Evolutionary conservation across 2,329 filamentous ascomycete species (phyloP), one percentile per base, ranked within the genome.

Genomic region (Talaromyces sp.): DNA sequence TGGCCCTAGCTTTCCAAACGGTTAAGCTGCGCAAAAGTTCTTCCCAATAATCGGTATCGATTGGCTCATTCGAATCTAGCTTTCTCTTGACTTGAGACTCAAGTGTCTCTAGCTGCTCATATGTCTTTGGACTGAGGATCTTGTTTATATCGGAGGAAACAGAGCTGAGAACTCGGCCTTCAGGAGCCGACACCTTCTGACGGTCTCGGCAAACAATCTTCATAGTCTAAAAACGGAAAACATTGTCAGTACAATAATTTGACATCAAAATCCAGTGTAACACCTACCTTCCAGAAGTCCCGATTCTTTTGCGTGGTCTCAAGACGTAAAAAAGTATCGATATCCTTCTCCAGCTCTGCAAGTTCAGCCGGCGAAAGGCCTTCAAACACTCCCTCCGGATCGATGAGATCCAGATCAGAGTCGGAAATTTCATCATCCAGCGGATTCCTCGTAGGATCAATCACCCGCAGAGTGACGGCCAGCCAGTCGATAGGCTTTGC

Each of bases 1-100:
- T 92, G 2, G 92, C 92, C 73, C 91, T 92, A 36, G 95, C 92
- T 78, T 98, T 98, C 87, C 91, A 97, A 1, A 96, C 87, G 7
- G 90, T 82, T 65, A 99, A 80, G 71, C 88, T 96, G 66, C 88
- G 88, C 64, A 99, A 81, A 17, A 99, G 81, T 72, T 96, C 91
- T 72, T 96, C 92, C 95, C 95, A 99, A 74, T 98, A 99, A 76
- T 99, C 95, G 2, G 90, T 92, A 75, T 99, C 95, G 66, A 99
- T 93, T 10, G 91, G 88, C 71, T 97, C 93, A 71, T 96, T 88
- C 8, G 92, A 96, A 58, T 88, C 84, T 55, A 99, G 80, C 78
- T 99, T 99, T 17, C 83, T 81, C 72, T 87, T 87, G 74, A 99
- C 95, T 78, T 98, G 93, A 65, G 82, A 85, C 76, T 99, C 93